Evolutionary conservation across 2,329 filamentous ascomycete species (phyloP), one percentile per base, ranked within the genome.

Genomic region (Pseudogymnoascus sp.): DNA sequence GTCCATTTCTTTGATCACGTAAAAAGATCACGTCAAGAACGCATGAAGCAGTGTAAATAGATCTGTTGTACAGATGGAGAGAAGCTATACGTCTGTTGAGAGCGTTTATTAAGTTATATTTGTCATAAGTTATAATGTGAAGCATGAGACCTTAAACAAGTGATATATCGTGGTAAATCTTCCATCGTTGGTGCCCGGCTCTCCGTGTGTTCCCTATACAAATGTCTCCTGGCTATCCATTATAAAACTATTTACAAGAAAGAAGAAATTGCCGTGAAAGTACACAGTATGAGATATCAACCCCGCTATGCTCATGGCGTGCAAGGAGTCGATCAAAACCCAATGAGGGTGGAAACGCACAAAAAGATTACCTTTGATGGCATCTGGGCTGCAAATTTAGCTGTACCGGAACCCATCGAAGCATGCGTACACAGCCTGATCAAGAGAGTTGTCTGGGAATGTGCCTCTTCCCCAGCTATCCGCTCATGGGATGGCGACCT

Each of bases 401-500:
- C 6, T 15, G 43, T 25, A 14, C 58, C 25, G 37, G 57, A 37
- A 28, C 39, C 28, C 53, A 57, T 12, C 6, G 57, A 50, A 18
- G 43, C 43, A 30, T 50, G 43, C 25, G 43, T 50, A 30, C 43
- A 50, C 25, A 50, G 43, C 43, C 25, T 50, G 43, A 50, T 50
- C n/a, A 50, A 50, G 9, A 22, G 43, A 4, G 43, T 30, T 30
- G 43, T 50, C 22, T 50, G 43, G 43, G 43, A 50, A 9, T 41
- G 14, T n/a, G n/a, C 43, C 4, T 50, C 25, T 6, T 50, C 63
- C 20, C 59, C 61, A 18, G 66, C 66, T 18, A 61, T 67, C 30
- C 59, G 60, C 33, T 60, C 62, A 12, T 67, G 65, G 65, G 66
- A 68, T 53, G 61, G 47, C 6, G 33, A 62, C 8, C 61, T 66